Evolutionary conservation across 129 eudicot genomes (phyloP), one percentile per base, ranked within the genome.

Genomic region (Centella asiatica): DNA sequence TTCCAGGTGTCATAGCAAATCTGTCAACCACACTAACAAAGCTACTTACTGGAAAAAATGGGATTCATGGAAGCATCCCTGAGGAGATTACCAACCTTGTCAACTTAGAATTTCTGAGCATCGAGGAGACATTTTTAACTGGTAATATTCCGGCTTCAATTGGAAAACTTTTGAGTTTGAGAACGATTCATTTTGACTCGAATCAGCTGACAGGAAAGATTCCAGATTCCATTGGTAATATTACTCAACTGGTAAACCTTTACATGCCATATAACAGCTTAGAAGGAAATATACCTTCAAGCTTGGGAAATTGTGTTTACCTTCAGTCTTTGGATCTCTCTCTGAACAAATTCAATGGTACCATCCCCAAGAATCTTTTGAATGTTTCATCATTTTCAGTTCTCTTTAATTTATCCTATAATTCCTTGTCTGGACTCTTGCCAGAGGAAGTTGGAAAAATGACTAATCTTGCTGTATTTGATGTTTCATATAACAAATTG

Each of bases 161-260:
- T 25, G 77, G 69, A 14, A 71, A 33, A 50, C 65, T 76, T 49
- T 40, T 69, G 2, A 65, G 50, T 51, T 24, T 70, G 55, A n/a
- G 34, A 60, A 7, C 4, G 1, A 14, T 70, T 25, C 29, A 26
- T 15, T 65, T 76, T 22, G 64, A 20, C 1, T 44, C 53, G 3
- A 76, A 76, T 49, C 18, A 26, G 36, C 33, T 76, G 37, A 64
- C 79, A 34, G 79, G 74, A 17, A 28, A 60, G 29, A 68, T 68
- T 6, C 74, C 74, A 1, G 19, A 47, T 44, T 28, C 59, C 28
- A 6, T 74, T 12, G 70, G 70, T 12, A 74, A 74, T 32, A 12
- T 68, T 22, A 74, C 60, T 25, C 32, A 42, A 4, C 37, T 74
- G 5, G 14, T 19, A 22, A 20, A 37, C 40, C 65, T 74, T 15